Base-by-base conservation (phyloP, 106 monocot species). In the Amphibolis antarctica region DNA sequence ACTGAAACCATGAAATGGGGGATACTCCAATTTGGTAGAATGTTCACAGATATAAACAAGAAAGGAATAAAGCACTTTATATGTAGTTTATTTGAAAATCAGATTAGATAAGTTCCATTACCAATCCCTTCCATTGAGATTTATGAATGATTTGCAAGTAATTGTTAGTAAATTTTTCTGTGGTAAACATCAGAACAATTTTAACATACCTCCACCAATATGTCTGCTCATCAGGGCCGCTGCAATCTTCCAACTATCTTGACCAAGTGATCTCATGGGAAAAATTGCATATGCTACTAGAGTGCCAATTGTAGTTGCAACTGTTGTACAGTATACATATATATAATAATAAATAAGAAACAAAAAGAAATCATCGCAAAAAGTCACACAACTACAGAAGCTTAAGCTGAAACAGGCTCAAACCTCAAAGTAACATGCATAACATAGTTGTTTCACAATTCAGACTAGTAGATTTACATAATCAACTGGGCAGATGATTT, bases 161-260 rank as follows among this genome's bases (percentile, higher is more conserved):
- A 57, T 49, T 13, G 36, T 36, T 7, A 7, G 36, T 36, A 4
- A 36, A 4, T 36, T 2, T 36, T 36, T 36, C 36, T 36, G 7
- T 2, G 36, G 7, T 36, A 36, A 36, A 36, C 13, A 57, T 11
- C 14, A 57, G 14, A 57, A 57, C 10, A 15, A 28, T 57, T 28
- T 14, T 57, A 44, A 17, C 26, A 31, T 82, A 92, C 92, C 92
- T 86, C 92, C 92, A 63, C 92, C 92, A 49, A 92, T 86, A 57
- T 92, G 84, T 42, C 92, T 75, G 58, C 79, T 76, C 86, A 92
- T 92, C 15, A 92, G 72, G 7, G 92, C 84, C 43, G 92, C 83
- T 67, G 86, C 92, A 52, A 92, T 86, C 67, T 92, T 92, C 92
- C 92, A 92, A 72, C 77, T 92, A 75, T 92, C 92, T 62, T 69